A percentile compares a stretch with the other conserved stretches of the same genome.
These are phyloP conservation scores for Primulina tabacum DNA, from an alignment of 257 asterid species.

Conservation along the genomic window DNA sequence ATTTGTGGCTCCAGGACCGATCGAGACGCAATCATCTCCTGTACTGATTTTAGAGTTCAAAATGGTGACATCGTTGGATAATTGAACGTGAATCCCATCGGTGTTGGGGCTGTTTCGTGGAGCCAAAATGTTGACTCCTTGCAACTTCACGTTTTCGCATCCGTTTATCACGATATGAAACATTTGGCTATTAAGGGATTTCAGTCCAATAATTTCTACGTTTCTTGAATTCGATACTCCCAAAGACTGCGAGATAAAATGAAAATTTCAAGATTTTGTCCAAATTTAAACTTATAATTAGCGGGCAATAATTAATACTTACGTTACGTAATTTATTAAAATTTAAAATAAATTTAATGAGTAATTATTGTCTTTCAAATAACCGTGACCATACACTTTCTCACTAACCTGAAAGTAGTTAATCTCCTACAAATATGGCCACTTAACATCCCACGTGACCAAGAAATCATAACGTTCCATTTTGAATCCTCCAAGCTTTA, in stretches of 20 bases:
- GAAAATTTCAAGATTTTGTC: no score
- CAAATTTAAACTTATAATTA: no score
- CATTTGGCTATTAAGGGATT: constrained; percentile 50
- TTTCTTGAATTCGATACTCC: constrained; percentile 41
- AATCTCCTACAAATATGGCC: constrained; percentile 10
- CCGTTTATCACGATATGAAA: constrained; percentile 48
- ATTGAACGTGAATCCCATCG: constrained; percentile 50
- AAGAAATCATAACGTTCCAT: neutral
- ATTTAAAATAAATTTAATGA: neutral
- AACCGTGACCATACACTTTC: constrained; percentile 40
- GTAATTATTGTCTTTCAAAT: neutral
- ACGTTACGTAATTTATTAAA: no score
- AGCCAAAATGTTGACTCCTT: constrained; percentile 35
- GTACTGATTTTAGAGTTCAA: constrained; percentile 35
- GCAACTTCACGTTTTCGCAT: constrained; percentile 37
- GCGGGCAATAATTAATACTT: no score
- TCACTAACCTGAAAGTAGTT: constrained; percentile 28
- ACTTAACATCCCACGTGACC: constrained; percentile 17
- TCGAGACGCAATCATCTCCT: constrained; percentile 52
- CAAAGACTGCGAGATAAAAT: constrained; percentile 36
- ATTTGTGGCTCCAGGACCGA: constrained; percentile 45
- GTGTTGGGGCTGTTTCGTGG: constrained; percentile 47
- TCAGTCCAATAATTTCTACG: constrained; percentile 38
- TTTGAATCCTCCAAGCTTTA: neutral
- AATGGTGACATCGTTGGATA: constrained; percentile 34